Evolutionary conservation across 1,284 basidiomycete genomes (phyloP).

Genomic region (Malassezia vespertilionis): DNA sequence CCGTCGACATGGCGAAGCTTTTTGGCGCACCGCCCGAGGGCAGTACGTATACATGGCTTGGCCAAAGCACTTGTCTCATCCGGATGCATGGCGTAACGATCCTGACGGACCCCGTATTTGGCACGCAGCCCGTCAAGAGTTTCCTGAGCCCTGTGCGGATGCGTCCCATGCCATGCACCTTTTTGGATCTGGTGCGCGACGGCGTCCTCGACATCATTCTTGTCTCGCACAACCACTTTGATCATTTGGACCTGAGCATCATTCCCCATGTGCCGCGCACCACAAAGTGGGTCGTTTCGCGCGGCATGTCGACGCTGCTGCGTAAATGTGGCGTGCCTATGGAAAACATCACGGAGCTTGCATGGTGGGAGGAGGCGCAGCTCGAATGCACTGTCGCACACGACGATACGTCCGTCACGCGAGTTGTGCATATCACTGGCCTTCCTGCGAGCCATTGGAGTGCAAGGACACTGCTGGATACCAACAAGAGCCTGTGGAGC

Average conservation of each 20-base stretch:
- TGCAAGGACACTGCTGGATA: constrained; percentile 50
- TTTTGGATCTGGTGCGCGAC: constrained; percentile 43
- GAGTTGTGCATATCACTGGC: constrained; percentile 22
- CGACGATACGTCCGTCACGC: background rate
- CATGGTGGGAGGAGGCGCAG: constrained; percentile 41
- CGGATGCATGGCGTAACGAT: constrained; percentile 51
- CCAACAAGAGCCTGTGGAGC: constrained; percentile 50
- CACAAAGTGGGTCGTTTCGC: constrained; percentile 37
- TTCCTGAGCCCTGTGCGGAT: constrained; percentile 49
- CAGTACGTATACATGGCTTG: constrained; percentile 32
- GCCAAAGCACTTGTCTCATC: constrained; percentile 46
- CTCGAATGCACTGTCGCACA: background rate
- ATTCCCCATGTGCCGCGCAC: constrained; percentile 25
- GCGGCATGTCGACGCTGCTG: constrained; percentile 32
- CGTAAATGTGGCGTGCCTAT: constrained; percentile 23
- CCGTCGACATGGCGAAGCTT: constrained; percentile 23
- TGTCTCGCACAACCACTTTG: constrained; percentile 50
- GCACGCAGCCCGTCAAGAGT: constrained; percentile 49
- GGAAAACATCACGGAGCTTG: constrained; percentile 32
- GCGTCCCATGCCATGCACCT: constrained; percentile 48
- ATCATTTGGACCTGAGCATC: constrained; percentile 33
- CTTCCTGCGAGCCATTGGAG: constrained; percentile 50
- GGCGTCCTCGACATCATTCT: constrained; percentile 50
- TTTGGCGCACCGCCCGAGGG: constrained; percentile 13
- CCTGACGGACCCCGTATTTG: constrained; percentile 52